Evolutionary conservation across 2,329 filamentous ascomycete species (phyloP).

Genomic region (Botrytis fabae): DNA sequence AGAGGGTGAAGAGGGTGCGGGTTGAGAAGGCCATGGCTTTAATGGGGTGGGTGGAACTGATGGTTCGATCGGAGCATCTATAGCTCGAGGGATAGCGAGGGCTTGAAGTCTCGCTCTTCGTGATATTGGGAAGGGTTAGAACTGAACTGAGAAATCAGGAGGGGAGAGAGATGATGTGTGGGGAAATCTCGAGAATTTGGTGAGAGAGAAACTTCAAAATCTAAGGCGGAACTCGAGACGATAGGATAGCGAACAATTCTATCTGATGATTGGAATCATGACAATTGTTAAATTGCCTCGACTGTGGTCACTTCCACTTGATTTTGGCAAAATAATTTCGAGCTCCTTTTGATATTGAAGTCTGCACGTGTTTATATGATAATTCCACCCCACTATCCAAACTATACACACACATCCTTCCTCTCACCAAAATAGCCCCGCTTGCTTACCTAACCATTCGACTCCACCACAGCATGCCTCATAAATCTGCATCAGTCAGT

Average conservation of each 20-base stretch:
- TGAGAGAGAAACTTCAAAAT: not conserved
- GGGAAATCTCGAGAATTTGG: not conserved
- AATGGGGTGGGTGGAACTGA: too few relatives aligned
- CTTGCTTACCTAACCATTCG: slow-evolving; percentile 12
- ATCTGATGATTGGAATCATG: not conserved
- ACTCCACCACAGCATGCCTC: slow-evolving; percentile 7
- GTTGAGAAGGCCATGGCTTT: slow-evolving; percentile 34
- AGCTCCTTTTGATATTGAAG: not conserved
- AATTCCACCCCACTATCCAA: not conserved
- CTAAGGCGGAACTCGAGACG: not conserved
- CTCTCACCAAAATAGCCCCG: not conserved
- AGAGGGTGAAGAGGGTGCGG: slow-evolving; percentile 55
- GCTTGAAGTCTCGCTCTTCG: not conserved
- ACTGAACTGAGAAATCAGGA: not conserved
- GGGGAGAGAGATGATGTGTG: not conserved
- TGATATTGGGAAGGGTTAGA: not conserved
- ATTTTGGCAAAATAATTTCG: too few relatives aligned
- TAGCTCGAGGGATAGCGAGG: not conserved
- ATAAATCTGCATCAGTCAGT: slow-evolving; percentile 14
- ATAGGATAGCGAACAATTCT: not conserved
- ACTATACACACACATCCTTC: not conserved
- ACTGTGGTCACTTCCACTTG: not conserved
- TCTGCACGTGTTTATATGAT: slow-evolving; percentile 13
- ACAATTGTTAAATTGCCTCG: not conserved
- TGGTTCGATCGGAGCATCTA: not conserved